Conservation (phyloP, 768 basidiomycete species). For the Lactifluus hygrophoroides region DNA sequence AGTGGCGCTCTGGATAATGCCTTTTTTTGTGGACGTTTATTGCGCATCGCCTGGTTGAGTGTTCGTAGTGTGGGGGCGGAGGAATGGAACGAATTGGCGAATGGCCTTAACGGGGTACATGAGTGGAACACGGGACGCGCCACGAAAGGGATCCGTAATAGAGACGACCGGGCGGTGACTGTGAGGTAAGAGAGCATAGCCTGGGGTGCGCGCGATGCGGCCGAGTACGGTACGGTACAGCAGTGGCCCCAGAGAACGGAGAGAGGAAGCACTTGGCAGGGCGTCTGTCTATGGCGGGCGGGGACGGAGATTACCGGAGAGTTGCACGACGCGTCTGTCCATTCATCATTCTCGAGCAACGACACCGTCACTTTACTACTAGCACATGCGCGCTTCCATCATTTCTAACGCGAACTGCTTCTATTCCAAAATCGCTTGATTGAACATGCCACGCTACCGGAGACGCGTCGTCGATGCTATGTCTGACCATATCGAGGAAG, state of each 20-base stretch:
- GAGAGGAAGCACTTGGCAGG: no score
- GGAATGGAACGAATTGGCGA: constrained; percentile 51
- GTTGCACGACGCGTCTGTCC: no score
- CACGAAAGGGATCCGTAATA: background rate
- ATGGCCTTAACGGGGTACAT: constrained; percentile 18
- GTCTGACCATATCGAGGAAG: constrained; percentile 53
- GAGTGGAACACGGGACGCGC: constrained; percentile 8
- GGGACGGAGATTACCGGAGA: constrained; percentile 7
- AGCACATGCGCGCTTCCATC: background rate
- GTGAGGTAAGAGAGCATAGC: constrained; percentile 12
- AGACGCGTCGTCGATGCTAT: constrained; percentile 39
- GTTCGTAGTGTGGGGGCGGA: constrained; percentile 54
- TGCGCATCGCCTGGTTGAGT: constrained; percentile 80
- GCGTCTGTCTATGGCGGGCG: no score
- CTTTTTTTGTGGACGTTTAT: constrained; percentile 47
- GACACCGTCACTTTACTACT: no score
- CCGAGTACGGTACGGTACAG: no score
- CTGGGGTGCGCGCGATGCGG: background rate
- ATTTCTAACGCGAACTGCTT: background rate
- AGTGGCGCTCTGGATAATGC: constrained; percentile 64
- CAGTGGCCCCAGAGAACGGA: no score
- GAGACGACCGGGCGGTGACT: constrained; percentile 4
- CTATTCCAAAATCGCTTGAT: background rate
- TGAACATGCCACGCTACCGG: constrained; percentile 34
- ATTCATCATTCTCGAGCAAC: no score